Base-by-base conservation (phyloP, 1,284 basidiomycete species). In the Marasmius tenuissimus region DNA sequence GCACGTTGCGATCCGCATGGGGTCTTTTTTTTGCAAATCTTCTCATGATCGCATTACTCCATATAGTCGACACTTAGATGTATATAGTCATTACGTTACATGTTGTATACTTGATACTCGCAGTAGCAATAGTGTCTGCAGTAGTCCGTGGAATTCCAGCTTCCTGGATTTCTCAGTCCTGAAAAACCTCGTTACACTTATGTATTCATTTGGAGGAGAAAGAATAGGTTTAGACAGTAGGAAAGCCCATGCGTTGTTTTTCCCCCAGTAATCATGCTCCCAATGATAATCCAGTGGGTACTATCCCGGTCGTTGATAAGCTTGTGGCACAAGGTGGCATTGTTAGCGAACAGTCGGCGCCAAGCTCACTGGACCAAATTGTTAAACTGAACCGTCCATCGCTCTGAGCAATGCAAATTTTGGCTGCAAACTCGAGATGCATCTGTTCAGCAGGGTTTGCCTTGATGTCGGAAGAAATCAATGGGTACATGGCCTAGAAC, bases 201-300 rank as follows among this genome's bases (percentile, higher is more conserved):
- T 27, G 27, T 27, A 27, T 27, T 27, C 27, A 27, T 27, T 2
- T 27, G 27, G 27, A 27, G 27, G 27, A 27, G 27, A 27, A 27
- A 27, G 27, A 47, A n/a, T 47, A 35, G 8, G 18, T n/a, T 51
- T n/a, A 51, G 27, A 51, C 11, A 27, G 62, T n/a, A 42, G 83
- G 82, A 63, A 86, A 85, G 4, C 83, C 83, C 69, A 85, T 71
- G 22, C 80, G 72, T 63, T 77, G 74, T 12, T 70, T 70, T 53
- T 76, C 14, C 83, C 79, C 63, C 78, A 83, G 66, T 84, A 85
- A 63, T 83, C 85, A 67, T 85, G 84, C 71, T 85, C 84, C 63
- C 85, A 71, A 54, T 84, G 63, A 64, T 83, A 39, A 85, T 77
- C 48, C 84, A 73, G 55, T 77, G 75, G 57, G 81, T 71, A 4